Evolutionary conservation across 129 eudicot genomes (phyloP).

Genomic region (Tagetes erecta): DNA sequence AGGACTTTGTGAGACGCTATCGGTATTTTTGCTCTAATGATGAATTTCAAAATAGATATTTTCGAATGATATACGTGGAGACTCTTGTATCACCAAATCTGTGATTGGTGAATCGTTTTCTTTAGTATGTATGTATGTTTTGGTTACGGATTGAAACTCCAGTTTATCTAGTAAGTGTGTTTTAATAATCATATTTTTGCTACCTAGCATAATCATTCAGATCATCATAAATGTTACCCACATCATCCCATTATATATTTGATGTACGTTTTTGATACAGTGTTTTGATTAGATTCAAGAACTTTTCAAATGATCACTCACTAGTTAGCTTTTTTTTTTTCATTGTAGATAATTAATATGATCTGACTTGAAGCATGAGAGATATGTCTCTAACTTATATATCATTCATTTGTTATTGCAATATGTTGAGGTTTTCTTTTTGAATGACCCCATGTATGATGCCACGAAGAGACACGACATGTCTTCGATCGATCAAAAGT

Average conservation of each 20-base stretch:
- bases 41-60: neutral
- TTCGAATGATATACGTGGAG: constrained; percentile 8
- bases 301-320: neutral
- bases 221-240: neutral
- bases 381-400: neutral
- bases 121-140: neutral
- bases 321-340: neutral
- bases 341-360: too few relatives aligned
- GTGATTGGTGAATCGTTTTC: neutral
- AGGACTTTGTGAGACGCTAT: constrained; percentile 5
- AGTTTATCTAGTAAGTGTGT: neutral
- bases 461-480: too few relatives aligned
- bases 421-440: neutral
- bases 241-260: neutral
- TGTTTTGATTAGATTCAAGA: neutral
- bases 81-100: constrained; percentile 12
- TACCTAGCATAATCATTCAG: neutral
- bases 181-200: neutral
- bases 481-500: neutral
- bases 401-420: neutral
- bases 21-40: neutral
- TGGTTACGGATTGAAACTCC: neutral
- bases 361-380: too few relatives aligned
- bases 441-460: neutral
- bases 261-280: neutral